A percentile compares a stretch with the other conserved stretches of the same genome.
phyloP scores from a whole-genome alignment of 2,329 filamentous ascomycete genomes.

The Calonectria fujianensis region DNA sequence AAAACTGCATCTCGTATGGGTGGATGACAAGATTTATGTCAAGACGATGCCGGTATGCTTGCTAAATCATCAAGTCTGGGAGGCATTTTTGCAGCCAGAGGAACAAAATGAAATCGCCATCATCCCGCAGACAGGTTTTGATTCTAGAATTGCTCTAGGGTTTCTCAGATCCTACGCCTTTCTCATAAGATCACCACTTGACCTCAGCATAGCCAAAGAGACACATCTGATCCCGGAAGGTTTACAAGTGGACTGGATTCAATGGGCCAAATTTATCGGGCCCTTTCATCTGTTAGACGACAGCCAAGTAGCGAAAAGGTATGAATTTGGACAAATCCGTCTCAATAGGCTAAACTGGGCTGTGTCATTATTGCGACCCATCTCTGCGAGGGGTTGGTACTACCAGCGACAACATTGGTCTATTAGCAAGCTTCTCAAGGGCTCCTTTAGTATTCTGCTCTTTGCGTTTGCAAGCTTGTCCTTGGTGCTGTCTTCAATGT shows the following conservation, averaged over 20 bases:
- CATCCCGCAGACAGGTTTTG: not conserved
- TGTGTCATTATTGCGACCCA: too few species aligned
- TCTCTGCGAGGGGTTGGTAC: too few species aligned
- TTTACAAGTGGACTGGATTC: not conserved
- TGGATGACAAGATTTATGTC: not conserved
- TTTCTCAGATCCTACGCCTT: not conserved
- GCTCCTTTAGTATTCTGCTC: too few species aligned
- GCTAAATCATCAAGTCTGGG: not conserved
- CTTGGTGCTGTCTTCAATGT: conserved; percentile 3
- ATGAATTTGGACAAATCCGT: too few species aligned
- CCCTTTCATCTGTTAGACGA: not conserved
- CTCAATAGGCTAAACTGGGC: too few species aligned
- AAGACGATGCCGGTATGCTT: conserved; percentile 9
- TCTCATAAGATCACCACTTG: not conserved
- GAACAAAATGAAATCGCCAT: not conserved
- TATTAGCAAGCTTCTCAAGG: too few species aligned
- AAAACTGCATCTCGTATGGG: conserved; percentile 4
- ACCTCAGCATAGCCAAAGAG: not conserved
- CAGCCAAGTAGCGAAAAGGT: too few species aligned
- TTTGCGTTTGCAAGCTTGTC: not conserved
- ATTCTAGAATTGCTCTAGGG: not conserved
- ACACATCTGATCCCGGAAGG: not conserved
- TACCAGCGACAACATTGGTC: too few species aligned
- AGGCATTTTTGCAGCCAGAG: not conserved
- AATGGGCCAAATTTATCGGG: conserved; percentile 1